Conservation (phyloP, 768 basidiomycete species). For the Leucocoprinus birnbaumii region DNA sequence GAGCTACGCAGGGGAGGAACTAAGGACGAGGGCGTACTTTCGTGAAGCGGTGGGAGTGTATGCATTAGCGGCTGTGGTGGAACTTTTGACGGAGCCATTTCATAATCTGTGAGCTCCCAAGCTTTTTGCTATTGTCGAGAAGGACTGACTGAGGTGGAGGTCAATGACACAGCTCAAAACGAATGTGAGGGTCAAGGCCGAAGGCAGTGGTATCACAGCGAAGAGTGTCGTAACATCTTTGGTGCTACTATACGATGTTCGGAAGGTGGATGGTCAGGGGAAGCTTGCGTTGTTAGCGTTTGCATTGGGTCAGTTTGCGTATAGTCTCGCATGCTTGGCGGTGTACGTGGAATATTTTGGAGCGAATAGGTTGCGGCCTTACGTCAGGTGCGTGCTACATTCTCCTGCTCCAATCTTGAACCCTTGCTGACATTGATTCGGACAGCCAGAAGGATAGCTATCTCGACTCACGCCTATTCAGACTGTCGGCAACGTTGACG, state of each 20-base stretch:
- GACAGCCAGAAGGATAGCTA: slow-evolving; percentile 12
- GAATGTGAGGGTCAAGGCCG: slow-evolving; percentile 74
- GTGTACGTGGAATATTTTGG: slow-evolving; percentile 52
- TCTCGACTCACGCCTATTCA: slow-evolving; percentile 40
- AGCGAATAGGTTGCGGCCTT: neutral
- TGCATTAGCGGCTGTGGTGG: slow-evolving; percentile 67
- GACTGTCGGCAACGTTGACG: slow-evolving; percentile 80
- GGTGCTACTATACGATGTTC: slow-evolving; percentile 52
- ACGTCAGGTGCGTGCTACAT: neutral
- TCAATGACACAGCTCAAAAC: slow-evolving; percentile 70
- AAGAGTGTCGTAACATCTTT: slow-evolving; percentile 75
- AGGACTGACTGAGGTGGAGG: slow-evolving; percentile 26
- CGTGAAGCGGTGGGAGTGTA: slow-evolving; percentile 62
- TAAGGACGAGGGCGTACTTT: slow-evolving; percentile 65
- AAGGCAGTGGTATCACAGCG: slow-evolving; percentile 75
- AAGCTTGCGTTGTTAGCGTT: slow-evolving; percentile 75
- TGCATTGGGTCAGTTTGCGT: slow-evolving; percentile 79
- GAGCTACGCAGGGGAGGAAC: slow-evolving; percentile 46
- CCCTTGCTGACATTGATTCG: neutral
- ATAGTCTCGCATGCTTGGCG: slow-evolving; percentile 54
- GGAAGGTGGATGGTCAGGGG: slow-evolving; percentile 22
- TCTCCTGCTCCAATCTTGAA: neutral
- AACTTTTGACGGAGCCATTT: slow-evolving; percentile 82
- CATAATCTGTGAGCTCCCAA: slow-evolving; percentile 57
- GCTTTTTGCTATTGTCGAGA: neutral